These are phyloP conservation scores for Aspergillus nomiae DNA, from an alignment of 2,329 filamentous ascomycete genomes.

Conservation along the genomic window DNA sequence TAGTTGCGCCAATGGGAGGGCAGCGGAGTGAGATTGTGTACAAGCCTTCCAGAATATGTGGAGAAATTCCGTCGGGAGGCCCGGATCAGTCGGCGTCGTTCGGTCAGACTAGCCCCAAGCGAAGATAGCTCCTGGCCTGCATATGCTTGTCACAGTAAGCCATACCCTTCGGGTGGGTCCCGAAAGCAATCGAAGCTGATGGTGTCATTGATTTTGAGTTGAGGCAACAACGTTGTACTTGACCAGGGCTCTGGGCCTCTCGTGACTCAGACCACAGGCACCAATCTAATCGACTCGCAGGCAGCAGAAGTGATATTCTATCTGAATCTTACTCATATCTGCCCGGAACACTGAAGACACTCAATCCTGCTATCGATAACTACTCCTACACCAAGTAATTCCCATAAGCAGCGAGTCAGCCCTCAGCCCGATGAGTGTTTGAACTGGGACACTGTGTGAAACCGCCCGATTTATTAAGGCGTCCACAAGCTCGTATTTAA, in stretches of 20 bases:
- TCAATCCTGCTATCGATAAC: no score
- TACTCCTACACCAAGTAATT: no score
- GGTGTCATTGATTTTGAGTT: not conserved
- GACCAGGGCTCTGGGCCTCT: not conserved
- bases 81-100: not conserved
- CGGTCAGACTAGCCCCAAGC: not conserved
- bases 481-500: not conserved
- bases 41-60: not conserved
- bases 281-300: not conserved
- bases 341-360: no score
- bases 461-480: not conserved
- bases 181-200: not conserved
- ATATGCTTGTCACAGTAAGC: not conserved
- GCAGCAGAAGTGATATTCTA: no score
- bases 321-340: no score
- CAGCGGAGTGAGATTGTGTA: not conserved
- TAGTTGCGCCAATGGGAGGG: not conserved
- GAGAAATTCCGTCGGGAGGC: not conserved
- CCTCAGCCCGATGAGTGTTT: no score
- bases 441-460: not conserved
- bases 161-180: not conserved
- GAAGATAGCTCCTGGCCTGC: not conserved
- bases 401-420: no score
- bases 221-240: not conserved
- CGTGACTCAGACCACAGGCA: not conserved